Evolutionary conservation across 2,329 filamentous ascomycete genomes (phyloP).

Genomic region (Corynespora cassiicola): DNA sequence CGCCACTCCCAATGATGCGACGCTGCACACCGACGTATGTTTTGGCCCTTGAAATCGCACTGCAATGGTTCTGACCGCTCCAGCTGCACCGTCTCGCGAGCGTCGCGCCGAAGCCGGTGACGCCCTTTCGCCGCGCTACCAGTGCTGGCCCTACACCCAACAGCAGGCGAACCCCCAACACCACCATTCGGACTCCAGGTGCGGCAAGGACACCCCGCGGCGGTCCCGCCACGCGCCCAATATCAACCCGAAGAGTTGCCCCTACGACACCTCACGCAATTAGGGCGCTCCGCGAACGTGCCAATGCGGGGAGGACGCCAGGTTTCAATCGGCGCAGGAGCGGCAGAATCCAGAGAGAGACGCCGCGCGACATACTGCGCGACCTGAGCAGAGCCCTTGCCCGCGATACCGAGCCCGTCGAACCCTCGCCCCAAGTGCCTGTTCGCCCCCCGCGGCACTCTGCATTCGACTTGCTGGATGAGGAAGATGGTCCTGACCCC

Average conservation of each 20-base stretch:
- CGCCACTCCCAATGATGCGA: conserved; percentile 12
- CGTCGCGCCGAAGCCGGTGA: conserved; percentile 37
- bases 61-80: conserved; percentile 4
- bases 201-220: conserved; percentile 43
- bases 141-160: conserved; percentile 41
- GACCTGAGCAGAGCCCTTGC: conserved; percentile 62
- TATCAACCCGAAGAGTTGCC: conserved; percentile 43
- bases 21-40: conserved; percentile 27
- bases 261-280: conserved; percentile 64
- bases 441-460: conserved; percentile 33
- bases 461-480: conserved; percentile 50
- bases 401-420: conserved; percentile 52
- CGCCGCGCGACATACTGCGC: conserved; percentile 61
- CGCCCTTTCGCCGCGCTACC: conserved; percentile 42
- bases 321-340: conserved; percentile 57
- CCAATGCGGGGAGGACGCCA: conserved; percentile 57
- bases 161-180: conserved; percentile 37
- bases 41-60: not conserved
- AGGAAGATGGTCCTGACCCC: conserved; percentile 55
- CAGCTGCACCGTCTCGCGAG: conserved; percentile 38
- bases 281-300: conserved; percentile 60
- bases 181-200: conserved; percentile 40
- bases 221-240: conserved; percentile 37
- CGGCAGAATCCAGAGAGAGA: conserved; percentile 59
- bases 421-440: conserved; percentile 54